Conservation (phyloP, 2,329 filamentous ascomycete genomes). For the Aspergillus floridensis region DNA sequence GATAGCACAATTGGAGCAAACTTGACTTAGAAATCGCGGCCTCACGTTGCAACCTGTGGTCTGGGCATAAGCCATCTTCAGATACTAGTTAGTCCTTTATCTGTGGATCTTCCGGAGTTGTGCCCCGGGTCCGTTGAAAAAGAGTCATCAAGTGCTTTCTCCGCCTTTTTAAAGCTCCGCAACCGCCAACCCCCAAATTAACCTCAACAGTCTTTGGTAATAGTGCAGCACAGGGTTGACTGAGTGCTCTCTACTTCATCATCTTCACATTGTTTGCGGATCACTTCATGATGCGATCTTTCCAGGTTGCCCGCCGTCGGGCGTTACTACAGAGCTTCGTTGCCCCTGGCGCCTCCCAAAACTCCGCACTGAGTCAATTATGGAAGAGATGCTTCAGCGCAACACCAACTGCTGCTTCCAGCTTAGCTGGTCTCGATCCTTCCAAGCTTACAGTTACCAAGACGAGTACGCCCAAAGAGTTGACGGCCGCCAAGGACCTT, state of each 20-base stretch:
- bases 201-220: neutral
- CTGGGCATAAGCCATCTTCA: neutral
- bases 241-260: neutral
- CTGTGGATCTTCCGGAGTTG: slow-evolving; percentile 26
- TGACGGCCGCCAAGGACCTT: slow-evolving; percentile 74
- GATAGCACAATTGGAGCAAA: neutral
- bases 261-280: neutral
- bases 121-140: slow-evolving; percentile 24
- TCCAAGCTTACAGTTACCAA: slow-evolving; percentile 71
- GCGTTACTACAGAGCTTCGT: slow-evolving; percentile 24
- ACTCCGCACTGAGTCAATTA: slow-evolving; percentile 33
- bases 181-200: slow-evolving; percentile 1
- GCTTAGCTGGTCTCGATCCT: slow-evolving; percentile 69
- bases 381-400: slow-evolving; percentile 52
- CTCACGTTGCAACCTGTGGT: neutral
- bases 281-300: slow-evolving; percentile 28
- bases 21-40: neutral
- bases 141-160: slow-evolving; percentile 20
- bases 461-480: slow-evolving; percentile 70
- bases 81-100: neutral
- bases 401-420: slow-evolving; percentile 29
- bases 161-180: slow-evolving; percentile 16
- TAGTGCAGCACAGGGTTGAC: neutral
- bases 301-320: slow-evolving; percentile 35
- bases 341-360: slow-evolving; percentile 26